Base-by-base conservation (phyloP, 305 asterid species). In the Fraxinus albicans region DNA sequence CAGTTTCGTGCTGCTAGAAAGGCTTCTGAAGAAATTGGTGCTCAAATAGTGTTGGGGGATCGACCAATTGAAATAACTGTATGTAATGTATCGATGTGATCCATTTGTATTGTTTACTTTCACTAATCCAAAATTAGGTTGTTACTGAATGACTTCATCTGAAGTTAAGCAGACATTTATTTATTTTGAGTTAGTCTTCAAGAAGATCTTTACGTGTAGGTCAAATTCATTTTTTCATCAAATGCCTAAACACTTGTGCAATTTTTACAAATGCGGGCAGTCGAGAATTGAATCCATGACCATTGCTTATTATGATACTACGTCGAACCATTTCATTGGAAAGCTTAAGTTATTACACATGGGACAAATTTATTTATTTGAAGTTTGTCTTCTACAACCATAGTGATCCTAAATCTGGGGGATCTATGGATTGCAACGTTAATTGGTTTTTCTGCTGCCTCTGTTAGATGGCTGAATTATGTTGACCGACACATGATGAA, bases 1-100 rank as follows among this genome's bases (percentile, higher is more conserved):
- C 90, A 95, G 99, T 95, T 95, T 86, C 97, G 98, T 55, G 97
- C 96, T 85, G 99, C 99, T 70, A 89, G 99, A 50, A 93, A 88
- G 88, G 95, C 84, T 85, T 86, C 97, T 42, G 99, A 94, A 84
- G 98, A 91, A 87, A 86, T 91, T 81, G 98, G 98, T 42, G 98
- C 98, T 77, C 99, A 95, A 86, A 83, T 94, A 83, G 98, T 95
- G 63, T 88, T 94, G 88, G 99, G 99, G 35, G 98, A 95, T 87
- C 93, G 97, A 40, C 99, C 99, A 2, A 95, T 95, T 83, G 99
- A 94, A 89, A 93, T 95, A 80, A 95, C 98, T 67, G 98, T 95
- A 88, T 79, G 95, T 74, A 27, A 33, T 50, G 29, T 74, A 77
- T 38, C 42, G 47, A 77, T 19, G 29, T 15, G 67, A 60, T 31